Conservation (phyloP, 495 filamentous ascomycete genomes). For the Rusavskia elegans region DNA sequence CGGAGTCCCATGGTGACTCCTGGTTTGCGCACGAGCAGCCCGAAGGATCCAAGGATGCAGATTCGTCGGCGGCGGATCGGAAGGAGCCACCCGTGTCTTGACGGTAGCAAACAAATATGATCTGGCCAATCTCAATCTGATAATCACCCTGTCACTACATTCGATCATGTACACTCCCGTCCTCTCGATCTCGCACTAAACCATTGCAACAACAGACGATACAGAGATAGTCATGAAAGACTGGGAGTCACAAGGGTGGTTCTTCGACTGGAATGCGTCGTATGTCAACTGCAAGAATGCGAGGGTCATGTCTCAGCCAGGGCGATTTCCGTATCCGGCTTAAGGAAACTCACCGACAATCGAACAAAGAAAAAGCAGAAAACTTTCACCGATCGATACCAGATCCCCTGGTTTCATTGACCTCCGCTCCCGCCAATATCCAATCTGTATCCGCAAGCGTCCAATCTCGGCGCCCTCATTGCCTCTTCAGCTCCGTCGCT, state of each 20-base stretch:
- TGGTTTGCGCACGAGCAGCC: slow-evolving; percentile 8
- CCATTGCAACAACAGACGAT: no score
- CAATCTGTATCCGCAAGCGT: slow-evolving; percentile 1
- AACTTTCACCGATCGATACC: no score
- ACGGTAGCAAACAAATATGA: neutral
- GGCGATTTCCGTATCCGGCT: slow-evolving; percentile 10
- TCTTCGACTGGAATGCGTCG: neutral
- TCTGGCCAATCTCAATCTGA: neutral
- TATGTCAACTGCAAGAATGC: neutral
- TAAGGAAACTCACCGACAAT: slow-evolving; percentile 12
- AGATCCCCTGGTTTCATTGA: no score
- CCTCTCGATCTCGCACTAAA: no score
- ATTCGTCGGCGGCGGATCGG: neutral
- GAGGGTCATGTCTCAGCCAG: slow-evolving; percentile 12
- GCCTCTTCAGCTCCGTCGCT: neutral
- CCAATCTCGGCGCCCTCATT: neutral
- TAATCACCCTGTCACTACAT: no score
- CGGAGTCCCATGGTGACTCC: slow-evolving; percentile 17
- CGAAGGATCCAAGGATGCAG: neutral
- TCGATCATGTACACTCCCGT: no score
- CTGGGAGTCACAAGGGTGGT: no score
- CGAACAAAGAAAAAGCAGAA: slow-evolving; percentile 12
- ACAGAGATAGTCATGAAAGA: no score
- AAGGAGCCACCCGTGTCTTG: neutral
- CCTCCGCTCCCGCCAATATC: neutral